These are phyloP conservation scores for Benincasa hispida DNA, from an alignment of 306 rosid species.

Conservation along the genomic window DNA sequence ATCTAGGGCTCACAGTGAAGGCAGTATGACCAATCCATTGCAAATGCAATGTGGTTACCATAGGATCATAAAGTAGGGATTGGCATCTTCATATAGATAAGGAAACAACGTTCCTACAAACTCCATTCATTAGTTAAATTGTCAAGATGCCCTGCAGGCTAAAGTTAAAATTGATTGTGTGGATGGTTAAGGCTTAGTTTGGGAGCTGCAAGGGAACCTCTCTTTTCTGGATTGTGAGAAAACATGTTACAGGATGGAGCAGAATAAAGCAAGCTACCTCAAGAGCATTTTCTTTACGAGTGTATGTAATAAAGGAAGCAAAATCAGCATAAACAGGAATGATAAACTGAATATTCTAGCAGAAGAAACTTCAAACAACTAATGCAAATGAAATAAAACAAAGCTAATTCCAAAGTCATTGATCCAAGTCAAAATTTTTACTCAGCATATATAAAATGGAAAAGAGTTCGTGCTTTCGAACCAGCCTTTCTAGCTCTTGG, in stretches of 20 bases:
- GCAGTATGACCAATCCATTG: background rate
- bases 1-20: background rate
- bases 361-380: background rate
- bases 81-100: background rate
- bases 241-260: background rate
- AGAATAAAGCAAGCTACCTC: background rate
- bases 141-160: background rate
- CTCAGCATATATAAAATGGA: background rate
- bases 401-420: background rate
- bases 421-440: slow-evolving; percentile 1
- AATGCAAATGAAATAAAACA: background rate
- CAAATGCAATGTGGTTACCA: background rate
- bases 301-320: background rate
- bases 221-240: background rate
- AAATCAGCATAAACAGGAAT: background rate
- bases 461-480: background rate
- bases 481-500: background rate
- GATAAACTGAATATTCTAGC: background rate
- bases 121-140: background rate
- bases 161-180: background rate
- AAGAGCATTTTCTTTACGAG: background rate
- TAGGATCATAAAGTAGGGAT: background rate
- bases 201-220: background rate
- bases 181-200: background rate
- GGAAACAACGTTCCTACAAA: background rate